Evolutionary conservation across 768 basidiomycete genomes (phyloP).

Genomic region (Tubosaeta brunneosetosa): DNA sequence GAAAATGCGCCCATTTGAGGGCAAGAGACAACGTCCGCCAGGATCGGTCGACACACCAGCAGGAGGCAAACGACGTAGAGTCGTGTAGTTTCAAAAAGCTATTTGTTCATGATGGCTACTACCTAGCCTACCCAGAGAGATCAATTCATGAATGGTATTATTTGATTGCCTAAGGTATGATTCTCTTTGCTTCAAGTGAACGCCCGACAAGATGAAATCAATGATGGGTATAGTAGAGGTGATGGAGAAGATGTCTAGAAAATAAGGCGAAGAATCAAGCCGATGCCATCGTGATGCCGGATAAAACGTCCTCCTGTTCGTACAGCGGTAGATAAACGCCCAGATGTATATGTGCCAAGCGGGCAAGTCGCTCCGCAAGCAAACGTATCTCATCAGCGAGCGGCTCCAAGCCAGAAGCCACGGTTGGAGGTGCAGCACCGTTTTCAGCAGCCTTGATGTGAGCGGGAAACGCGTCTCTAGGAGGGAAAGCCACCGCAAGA

Average conservation of each 20-base stretch:
- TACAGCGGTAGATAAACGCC: slow-evolving; percentile 76
- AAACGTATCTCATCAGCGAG: slow-evolving; percentile 60
- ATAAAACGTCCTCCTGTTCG: slow-evolving; percentile 50
- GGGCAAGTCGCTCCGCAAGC: slow-evolving; percentile 66
- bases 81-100: slow-evolving; percentile 4
- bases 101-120: neutral
- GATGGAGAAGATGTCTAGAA: slow-evolving; percentile 21
- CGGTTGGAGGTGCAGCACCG: slow-evolving; percentile 5
- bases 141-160: slow-evolving; percentile 20
- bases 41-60: slow-evolving; percentile 6
- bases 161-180: slow-evolving; percentile 23
- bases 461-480: slow-evolving; percentile 34
- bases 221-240: slow-evolving; percentile 28
- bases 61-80: slow-evolving; percentile 22
- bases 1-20: slow-evolving; percentile 64
- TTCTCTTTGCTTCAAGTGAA: slow-evolving; percentile 24
- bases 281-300: slow-evolving; percentile 17
- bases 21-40: slow-evolving; percentile 15
- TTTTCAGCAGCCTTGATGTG: slow-evolving; percentile 27
- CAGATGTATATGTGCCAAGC: slow-evolving; percentile 69
- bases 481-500: slow-evolving; percentile 48
- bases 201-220: slow-evolving; percentile 24
- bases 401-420: slow-evolving; percentile 64
- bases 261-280: slow-evolving; percentile 14
- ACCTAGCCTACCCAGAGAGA: neutral